Conservation (phyloP, 495 filamentous ascomycete species). For the Lindgomyces ingoldianus region DNA sequence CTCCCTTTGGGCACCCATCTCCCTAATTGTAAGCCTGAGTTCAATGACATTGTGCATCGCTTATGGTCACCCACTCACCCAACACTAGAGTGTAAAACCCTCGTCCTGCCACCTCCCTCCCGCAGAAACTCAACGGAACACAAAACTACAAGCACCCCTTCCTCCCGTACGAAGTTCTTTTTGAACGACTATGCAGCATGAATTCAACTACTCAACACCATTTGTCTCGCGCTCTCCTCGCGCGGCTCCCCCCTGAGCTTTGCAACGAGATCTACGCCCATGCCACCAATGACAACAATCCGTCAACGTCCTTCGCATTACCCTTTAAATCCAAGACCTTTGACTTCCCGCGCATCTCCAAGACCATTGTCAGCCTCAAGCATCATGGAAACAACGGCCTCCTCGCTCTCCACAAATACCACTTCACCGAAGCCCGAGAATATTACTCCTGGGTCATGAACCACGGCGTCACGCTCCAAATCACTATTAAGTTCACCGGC, state of each 20-base stretch:
- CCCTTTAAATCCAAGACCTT: conserved; percentile 7
- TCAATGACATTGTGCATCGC: no score
- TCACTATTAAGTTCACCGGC: conserved; percentile 7
- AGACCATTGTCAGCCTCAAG: neutral
- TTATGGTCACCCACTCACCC: no score
- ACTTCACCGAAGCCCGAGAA: conserved; percentile 5
- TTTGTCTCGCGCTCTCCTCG: conserved; percentile 5
- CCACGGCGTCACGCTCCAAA: conserved; percentile 5
- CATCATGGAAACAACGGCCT: conserved; percentile 7
- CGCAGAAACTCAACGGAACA: no score
- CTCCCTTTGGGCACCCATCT: no score
- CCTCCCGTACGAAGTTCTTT: neutral
- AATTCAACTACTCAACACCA: neutral
- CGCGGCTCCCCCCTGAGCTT: conserved; percentile 15
- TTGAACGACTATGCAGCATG: neutral
- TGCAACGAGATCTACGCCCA: conserved; percentile 19
- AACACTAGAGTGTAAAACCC: no score
- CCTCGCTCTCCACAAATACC: neutral
- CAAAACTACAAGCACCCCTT: neutral
- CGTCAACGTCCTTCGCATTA: neutral
- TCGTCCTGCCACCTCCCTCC: no score
- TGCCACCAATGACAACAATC: neutral
- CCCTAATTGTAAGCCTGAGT: no score
- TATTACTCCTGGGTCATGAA: conserved; percentile 1
- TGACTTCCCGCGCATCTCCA: conserved; percentile 2